Percentiles rank a stretch among this genome's conserved stretches.
Conservation (phyloP, 1,284 basidiomycete genomes). For the Cutaneotrichosporon daszewskae region DNA sequence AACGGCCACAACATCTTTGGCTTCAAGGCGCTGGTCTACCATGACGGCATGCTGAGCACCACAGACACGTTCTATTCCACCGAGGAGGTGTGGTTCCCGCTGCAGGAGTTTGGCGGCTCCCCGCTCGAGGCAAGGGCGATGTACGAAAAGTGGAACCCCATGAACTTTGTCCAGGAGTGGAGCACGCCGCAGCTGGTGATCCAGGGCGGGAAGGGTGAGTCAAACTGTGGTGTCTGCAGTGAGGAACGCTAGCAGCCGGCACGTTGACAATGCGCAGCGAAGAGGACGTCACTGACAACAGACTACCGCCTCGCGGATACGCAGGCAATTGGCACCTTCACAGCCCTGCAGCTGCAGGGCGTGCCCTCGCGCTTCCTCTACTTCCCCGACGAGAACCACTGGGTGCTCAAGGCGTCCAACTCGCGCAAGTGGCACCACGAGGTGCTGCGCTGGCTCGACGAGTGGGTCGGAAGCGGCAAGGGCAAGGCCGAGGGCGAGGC, state of each 20-base stretch:
- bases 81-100: slow-evolving; percentile 51
- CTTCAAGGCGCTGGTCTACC: slow-evolving; percentile 83
- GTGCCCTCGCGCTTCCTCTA: slow-evolving; percentile 76
- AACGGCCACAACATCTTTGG: slow-evolving; percentile 81
- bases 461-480: slow-evolving; percentile 57
- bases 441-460: slow-evolving; percentile 78
- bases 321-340: slow-evolving; percentile 63
- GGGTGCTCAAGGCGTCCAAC: slow-evolving; percentile 55
- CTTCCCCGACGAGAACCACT: slow-evolving; percentile 92
- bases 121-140: slow-evolving; percentile 23
- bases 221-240: too few relatives aligned
- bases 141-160: slow-evolving; percentile 54
- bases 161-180: slow-evolving; percentile 76
- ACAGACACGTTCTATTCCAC: slow-evolving; percentile 67
- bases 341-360: slow-evolving; percentile 49
- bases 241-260: too few relatives aligned
- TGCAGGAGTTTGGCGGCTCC: slow-evolving; percentile 27
- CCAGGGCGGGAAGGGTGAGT: slow-evolving; percentile 64
- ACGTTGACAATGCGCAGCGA: too few relatives aligned
- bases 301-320: slow-evolving; percentile 78
- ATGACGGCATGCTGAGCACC: slow-evolving; percentile 63
- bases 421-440: slow-evolving; percentile 62
- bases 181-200: slow-evolving; percentile 75
- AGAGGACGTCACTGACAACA: slow-evolving; percentile 4
- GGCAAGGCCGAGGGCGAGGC: too few relatives aligned